Conservation (phyloP, 2,329 filamentous ascomycete genomes). For the Periconia sp. region DNA sequence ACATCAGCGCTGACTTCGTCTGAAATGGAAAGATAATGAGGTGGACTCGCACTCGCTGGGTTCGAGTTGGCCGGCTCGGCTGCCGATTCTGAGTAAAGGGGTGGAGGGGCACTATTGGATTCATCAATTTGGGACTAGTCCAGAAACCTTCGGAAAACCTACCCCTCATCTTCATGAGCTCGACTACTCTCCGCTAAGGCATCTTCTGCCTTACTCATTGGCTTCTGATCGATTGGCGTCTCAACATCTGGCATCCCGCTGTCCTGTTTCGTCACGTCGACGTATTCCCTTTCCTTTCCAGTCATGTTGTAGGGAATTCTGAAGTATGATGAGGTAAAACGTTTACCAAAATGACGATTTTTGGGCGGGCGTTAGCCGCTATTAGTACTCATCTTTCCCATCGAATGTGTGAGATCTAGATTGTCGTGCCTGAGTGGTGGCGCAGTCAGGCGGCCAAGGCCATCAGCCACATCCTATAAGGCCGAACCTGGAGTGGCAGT, state of each 20-base stretch:
- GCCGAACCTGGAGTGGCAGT: too few relatives aligned
- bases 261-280: constrained; percentile 8
- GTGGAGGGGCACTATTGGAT: constrained; percentile 11
- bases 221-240: background rate
- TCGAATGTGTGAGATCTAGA: too few relatives aligned
- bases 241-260: constrained; percentile 1
- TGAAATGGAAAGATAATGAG: constrained; percentile 11
- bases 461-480: too few relatives aligned
- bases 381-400: too few relatives aligned
- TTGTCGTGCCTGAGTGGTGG: too few relatives aligned
- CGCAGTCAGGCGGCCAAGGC: too few relatives aligned
- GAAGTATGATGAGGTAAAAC: too few relatives aligned
- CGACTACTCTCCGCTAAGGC: constrained; percentile 1
- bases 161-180: constrained; percentile 1
- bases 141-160: constrained; percentile 42
- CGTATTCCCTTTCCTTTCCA: constrained; percentile 6
- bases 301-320: too few relatives aligned
- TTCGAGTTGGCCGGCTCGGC: background rate
- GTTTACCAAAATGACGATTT: too few relatives aligned
- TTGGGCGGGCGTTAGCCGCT: too few relatives aligned
- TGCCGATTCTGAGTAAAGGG: constrained; percentile 41
- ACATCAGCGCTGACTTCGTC: constrained; percentile 18
- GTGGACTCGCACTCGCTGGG: constrained; percentile 3
- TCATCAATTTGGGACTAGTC: background rate
- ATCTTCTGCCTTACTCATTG: constrained; percentile 9